These are phyloP conservation scores for Huiozyma sinensis DNA, from an alignment of 805 yeast genomes.

Conservation along the genomic window DNA sequence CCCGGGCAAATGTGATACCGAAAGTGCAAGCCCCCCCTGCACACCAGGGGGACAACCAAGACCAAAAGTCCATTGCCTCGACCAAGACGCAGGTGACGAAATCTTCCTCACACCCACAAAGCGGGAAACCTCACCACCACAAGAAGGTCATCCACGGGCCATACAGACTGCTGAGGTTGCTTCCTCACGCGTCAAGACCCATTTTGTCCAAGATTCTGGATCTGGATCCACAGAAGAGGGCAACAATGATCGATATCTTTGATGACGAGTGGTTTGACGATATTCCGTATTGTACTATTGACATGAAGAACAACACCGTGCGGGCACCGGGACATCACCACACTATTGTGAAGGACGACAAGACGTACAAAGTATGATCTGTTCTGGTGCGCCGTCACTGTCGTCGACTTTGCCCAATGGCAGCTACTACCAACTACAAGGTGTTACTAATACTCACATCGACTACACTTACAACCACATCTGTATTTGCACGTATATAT, in stretches of 20 bases:
- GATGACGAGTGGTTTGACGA: slow-evolving; percentile 61
- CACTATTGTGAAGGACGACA: slow-evolving; percentile 38
- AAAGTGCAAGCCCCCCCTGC: not conserved
- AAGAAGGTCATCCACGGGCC: slow-evolving; percentile 67
- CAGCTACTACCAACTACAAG: no score
- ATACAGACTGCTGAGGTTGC: slow-evolving; percentile 64
- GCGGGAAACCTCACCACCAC: slow-evolving; percentile 21
- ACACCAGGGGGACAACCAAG: slow-evolving; percentile 2
- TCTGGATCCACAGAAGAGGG: slow-evolving; percentile 51
- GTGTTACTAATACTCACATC: no score
- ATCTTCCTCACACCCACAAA: slow-evolving; percentile 3
- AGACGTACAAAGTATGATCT: slow-evolving; percentile 31
- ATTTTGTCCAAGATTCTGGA: slow-evolving; percentile 55
- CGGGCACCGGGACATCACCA: slow-evolving; percentile 42
- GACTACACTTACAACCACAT: no score
- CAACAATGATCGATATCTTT: slow-evolving; percentile 54
- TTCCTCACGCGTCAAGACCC: slow-evolving; percentile 80
- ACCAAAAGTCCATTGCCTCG: slow-evolving; percentile 11
- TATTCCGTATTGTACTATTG: slow-evolving; percentile 51
- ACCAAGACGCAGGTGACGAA: slow-evolving; percentile 8
- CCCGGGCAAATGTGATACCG: not conserved
- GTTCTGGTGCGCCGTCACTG: not conserved
- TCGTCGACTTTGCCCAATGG: no score
- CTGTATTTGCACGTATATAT: no score
- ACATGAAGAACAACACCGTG: slow-evolving; percentile 30